Evolutionary conservation across 345 rosid species (phyloP), one percentile per base, ranked within the genome.

Genomic region (Ricinus communis): DNA sequence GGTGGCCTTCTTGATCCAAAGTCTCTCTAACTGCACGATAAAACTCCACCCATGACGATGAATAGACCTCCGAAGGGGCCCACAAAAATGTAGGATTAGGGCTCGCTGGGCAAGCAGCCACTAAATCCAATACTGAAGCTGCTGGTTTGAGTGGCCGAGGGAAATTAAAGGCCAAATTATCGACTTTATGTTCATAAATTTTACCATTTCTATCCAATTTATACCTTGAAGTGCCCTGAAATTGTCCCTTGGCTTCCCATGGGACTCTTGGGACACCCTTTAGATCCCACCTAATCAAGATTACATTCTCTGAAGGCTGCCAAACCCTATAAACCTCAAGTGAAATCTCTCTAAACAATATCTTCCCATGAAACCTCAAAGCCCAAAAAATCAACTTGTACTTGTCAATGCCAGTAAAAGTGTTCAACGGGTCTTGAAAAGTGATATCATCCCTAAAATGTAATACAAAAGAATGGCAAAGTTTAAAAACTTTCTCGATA

Each of bases 281-380:
- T 73, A 90, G 81, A 63, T 88, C 88, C 98, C 98, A 94, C 86
- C 98, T 86, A 52, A 94, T 87, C 30, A 91, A 76, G 70, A 94
- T 94, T 80, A 87, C 86, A 74, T 91, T 90, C 85, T 94, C 98
- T 43, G 97, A 94, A 65, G 98, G 98, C 77, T 94, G 96, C 98
- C 98, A 94, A 41, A 90, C 79, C 85, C 97, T 88, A 62, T 72
- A 85, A 13, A 94, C 82, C 71, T 91, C 97, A 13, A 94, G 84
- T 5, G 95, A 87, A 63, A 94, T 90, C 47, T 93, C 96, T 16
- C 86, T 87, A 70, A 93, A 89, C 46, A 93, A 76, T 47, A 93
- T 82, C 76, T 82, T 91, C n/a, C 97, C 97, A 71, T 93, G 96
- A 79, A 93, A 89, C 60, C 91, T 87, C 69, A 89, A 76, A 21